Base-by-base conservation (phyloP, 192 early-diverging fungal genomes). In the Coemansia sp. region DNA sequence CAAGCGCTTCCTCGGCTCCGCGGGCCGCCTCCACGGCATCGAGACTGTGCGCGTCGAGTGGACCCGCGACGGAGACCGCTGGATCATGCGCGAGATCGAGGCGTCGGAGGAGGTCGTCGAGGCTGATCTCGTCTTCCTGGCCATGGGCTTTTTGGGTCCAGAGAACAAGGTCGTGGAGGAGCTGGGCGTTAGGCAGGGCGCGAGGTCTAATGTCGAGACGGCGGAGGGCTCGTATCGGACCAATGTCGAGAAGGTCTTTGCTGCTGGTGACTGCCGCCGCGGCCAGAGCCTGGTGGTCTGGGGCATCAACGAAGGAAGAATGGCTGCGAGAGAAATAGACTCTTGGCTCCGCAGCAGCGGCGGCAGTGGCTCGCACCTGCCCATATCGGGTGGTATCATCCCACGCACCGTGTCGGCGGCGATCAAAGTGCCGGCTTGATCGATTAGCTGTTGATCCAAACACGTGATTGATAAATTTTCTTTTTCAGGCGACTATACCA, bases 301-400 rank as follows among this genome's bases (percentile, higher is more conserved):
- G 94, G 97, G 93, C 73, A 98, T 99, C 81, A 97, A 96, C 78
- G 97, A 99, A 79, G 97, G 97, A 54, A 88, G 97, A 50, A 90
- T 95, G 85, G 91, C 91, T 54, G 97, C 97, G 10, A 87, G 96
- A 37, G 94, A 98, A 76, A 87, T 98, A 31, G 97, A 99, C 73
- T 68, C 90, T 64, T 88, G 83, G 76, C 75, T 99, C 72, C 88
- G 87, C 76, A 92, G 90, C 41, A 11, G 41, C 41, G 3, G 16
- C 13, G 41, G 41, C 8, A n/a, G n/a, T n/a, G 85, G 86, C 69
- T 97, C 94, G 27, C 81, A 88, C 16, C 70, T 99, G 75, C 95
- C 95, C 6, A 91, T 95, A 16, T 83, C 90, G 4, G 97, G 97
- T 54, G 97, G 97, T 67, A 84, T 99, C 27, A 75, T 87, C 29